Evolutionary conservation across 352 stramenopile genomes (phyloP), one percentile per base, ranked within the genome.

Genomic region (Pythium myriotylum): DNA sequence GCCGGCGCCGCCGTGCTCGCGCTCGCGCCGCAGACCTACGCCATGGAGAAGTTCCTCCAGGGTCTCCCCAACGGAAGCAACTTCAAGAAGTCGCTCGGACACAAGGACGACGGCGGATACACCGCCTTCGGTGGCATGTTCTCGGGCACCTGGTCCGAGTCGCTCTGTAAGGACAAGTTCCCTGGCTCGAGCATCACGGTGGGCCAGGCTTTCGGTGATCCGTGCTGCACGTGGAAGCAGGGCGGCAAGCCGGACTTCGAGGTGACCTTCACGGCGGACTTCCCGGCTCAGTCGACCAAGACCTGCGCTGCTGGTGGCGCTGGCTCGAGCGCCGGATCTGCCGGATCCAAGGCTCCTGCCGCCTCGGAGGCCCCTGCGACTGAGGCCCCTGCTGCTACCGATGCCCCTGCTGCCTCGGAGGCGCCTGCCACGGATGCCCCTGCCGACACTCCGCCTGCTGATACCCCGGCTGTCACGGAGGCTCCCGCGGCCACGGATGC

Each of bases 131-230:
- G 40, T 20, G 46, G 39, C 35, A 54, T 51, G 23, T 66, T 66
- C 50, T 37, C 22, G 6, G 57, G 57, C 57, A 58, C 57, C 19
- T 65, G 57, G 57, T 65, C 57, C 2, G 57, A 37, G 2, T 32
- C 22, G 8, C 24, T 66, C 8, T 66, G 59, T 27, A 59, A 66
- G 33, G 43, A 59, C 39, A 59, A 41, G 23, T 66, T 50, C 59
- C 59, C 59, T 6, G 59, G 59, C 40, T 54, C 59, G 19, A 55
- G 42, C 33, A 49, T 66, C 39, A 59, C 59, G 3, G 42, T 66
- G 13, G 59, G 59, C 14, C 59, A 66, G 59, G 59, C 50, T 9
- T 66, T 66, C 19, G 59, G 59, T 4, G 59, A 66, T 24, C 59
- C 59, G 41, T 66, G 59, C 49, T 66, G 59, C 50, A 59, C 41